These are phyloP conservation scores for Teunomyces funiuensis DNA, from an alignment of 805 yeast genomes.

Conservation along the genomic window DNA sequence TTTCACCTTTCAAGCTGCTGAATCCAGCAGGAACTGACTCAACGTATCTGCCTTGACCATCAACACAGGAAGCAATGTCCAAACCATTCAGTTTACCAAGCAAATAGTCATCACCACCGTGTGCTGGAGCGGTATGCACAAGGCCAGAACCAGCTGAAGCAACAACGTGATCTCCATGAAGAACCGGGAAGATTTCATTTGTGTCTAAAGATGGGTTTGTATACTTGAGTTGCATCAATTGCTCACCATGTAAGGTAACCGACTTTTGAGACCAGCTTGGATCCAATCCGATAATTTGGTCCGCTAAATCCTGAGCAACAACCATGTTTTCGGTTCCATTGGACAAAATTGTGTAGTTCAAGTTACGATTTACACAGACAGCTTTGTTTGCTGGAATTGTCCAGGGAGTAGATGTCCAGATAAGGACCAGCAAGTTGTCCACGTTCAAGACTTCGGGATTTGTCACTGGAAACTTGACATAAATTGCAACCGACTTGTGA, in stretches of 20 bases:
- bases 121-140: conserved; percentile 98
- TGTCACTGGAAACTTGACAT: conserved; percentile 59
- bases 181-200: conserved; percentile 49
- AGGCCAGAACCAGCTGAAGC: conserved; percentile 86
- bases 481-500: conserved; percentile 69
- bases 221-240: conserved; percentile 42
- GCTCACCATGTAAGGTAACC: conserved; percentile 21
- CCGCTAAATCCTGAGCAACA: conserved; percentile 54
- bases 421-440: conserved; percentile 38
- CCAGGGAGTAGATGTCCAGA: conserved; percentile 99
- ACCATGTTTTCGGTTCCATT: conserved; percentile 36
- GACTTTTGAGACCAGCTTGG: conserved; percentile 1
- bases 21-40: conserved; percentile 49
- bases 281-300: conserved; percentile 33
- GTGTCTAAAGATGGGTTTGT: conserved; percentile 50
- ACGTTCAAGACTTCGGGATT: conserved; percentile 6
- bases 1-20: conserved; percentile 45
- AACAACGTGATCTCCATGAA: conserved; percentile 82
- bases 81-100: conserved; percentile 61
- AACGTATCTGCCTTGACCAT: conserved; percentile 66
- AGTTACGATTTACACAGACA: conserved; percentile 61
- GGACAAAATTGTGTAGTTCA: conserved; percentile 53
- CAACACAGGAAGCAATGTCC: conserved; percentile 72
- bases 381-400: conserved; percentile 88
- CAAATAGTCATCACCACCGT: conserved; percentile 89